Percentiles rank a stretch among this genome's conserved stretches.
Conservation (phyloP, 768 basidiomycete genomes). For the Termitomyces sp. region DNA sequence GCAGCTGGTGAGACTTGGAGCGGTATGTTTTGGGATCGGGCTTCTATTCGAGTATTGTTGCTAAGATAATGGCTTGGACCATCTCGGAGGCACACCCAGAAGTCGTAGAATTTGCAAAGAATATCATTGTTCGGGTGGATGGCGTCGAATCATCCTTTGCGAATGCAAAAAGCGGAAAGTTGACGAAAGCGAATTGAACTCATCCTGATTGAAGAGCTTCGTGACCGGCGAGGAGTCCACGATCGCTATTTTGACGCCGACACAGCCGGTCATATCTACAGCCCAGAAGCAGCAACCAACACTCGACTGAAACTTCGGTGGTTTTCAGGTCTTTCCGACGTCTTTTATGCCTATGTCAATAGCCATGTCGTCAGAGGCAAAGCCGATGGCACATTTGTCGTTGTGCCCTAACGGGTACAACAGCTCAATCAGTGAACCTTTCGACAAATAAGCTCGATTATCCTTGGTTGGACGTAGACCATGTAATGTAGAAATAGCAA, state of each 20-base stretch:
- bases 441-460: too few relatives aligned
- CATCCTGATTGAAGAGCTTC: background rate
- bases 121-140: slow-evolving; percentile 8
- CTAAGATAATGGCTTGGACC: background rate
- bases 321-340: background rate
- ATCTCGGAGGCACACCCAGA: background rate
- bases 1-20: slow-evolving; percentile 7
- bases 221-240: background rate
- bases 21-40: background rate
- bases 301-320: background rate
- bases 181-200: slow-evolving; percentile 1
- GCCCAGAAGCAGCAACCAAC: background rate
- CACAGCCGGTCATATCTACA: background rate
- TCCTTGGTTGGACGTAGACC: too few relatives aligned
- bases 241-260: background rate
- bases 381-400: background rate
- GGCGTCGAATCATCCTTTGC: slow-evolving; percentile 6
- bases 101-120: slow-evolving; percentile 8
- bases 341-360: background rate
- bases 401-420: background rate
- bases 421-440: too few relatives aligned
- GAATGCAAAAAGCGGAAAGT: background rate
- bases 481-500: too few relatives aligned
- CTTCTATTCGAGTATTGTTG: too few relatives aligned
- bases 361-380: background rate